Evolutionary conservation across 176 grass and related monocot species (phyloP).

Genomic region (Chloris gayana): DNA sequence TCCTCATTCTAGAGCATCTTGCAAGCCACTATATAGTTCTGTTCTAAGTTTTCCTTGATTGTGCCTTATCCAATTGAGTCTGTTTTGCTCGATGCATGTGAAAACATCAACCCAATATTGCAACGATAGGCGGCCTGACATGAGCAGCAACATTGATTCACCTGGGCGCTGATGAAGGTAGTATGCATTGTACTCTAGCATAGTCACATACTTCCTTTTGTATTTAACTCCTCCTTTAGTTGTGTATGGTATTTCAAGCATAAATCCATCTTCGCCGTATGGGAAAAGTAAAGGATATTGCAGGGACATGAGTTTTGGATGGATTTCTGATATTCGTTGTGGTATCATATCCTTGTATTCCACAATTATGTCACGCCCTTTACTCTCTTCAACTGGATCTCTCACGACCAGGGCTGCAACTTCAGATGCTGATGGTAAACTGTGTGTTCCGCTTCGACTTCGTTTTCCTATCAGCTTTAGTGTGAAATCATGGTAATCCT

Average conservation of each 20-base stretch:
- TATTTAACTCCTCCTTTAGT: neutral
- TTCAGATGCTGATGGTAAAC: slow-evolving; percentile 17
- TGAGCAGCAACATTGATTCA: neutral
- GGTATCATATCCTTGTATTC: neutral
- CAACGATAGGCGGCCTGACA: neutral
- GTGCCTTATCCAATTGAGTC: neutral
- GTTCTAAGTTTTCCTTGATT: neutral
- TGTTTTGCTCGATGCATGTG: slow-evolving; percentile 7
- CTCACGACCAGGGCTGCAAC: slow-evolving; percentile 29
- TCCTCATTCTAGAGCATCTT: neutral
- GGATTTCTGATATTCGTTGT: slow-evolving; percentile 28
- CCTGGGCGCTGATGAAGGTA: neutral
- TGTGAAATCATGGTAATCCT: neutral
- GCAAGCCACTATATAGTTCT: slow-evolving; percentile 1
- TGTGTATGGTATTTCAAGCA: neutral
- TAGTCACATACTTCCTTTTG: slow-evolving; percentile 13
- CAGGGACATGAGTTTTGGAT: slow-evolving; percentile 36
- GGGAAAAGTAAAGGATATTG: slow-evolving; percentile 31
- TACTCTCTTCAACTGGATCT: neutral
- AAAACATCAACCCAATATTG: neutral
- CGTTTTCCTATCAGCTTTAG: neutral
- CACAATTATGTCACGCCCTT: neutral
- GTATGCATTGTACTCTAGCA: slow-evolving; percentile 33
- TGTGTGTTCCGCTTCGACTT: neutral
- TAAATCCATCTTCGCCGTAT: slow-evolving; percentile 46